Evolutionary conservation across 2,329 filamentous ascomycete species (phyloP), one percentile per base, ranked within the genome.

Genomic region (Verticillium longisporum): DNA sequence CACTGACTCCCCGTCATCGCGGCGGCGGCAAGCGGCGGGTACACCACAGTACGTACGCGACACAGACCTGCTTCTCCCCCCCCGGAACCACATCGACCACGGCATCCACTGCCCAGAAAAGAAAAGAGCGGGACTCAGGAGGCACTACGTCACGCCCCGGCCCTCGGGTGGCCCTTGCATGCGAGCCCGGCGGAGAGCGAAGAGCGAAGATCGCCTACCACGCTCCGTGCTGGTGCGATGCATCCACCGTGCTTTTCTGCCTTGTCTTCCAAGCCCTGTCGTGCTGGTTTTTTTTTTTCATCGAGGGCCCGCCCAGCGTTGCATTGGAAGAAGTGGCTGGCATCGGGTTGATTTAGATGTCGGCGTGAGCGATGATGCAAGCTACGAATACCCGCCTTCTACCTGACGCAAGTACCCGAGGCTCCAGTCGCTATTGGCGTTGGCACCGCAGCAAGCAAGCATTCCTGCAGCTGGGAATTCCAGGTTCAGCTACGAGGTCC

Each of bases 81-180:
- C 34, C 7, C 7, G 34, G 34, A 13, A 13, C 41, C 55, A 32
- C 15, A 32, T 13, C 32, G 18, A 36, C 55, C 55, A 56, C 32
- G 15, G 55, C 55, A 36, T 14, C 15, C 33, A 56, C 34, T 33
- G 37, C n/a, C 50, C 34, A 56, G n/a, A 56, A 33, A 36, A 36
- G 56, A 56, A n/a, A 56, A 63, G 59, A 62, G 61, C 14, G 37
- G 63, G 62, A 56, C 3, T 59, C n/a, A 15, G 15, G 34, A 33
- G 62, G 56, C 63, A 61, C 62, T 62, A 65, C 63, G 63, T 65
- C 63, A 65, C 63, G 62, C 36, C 58, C 55, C 56, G 58, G 54
- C 61, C 61, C 55, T 60, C 55, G 53, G 21, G 21, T 58, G 58
- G 60, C 59, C 63, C 63, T 63, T 62, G 63, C 61, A 62, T 59